A percentile compares a stretch with the other conserved stretches of the same genome.
phyloP scores from a whole-genome alignment of 2,329 filamentous ascomycete genomes.

The Trichoderma hamatum region DNA sequence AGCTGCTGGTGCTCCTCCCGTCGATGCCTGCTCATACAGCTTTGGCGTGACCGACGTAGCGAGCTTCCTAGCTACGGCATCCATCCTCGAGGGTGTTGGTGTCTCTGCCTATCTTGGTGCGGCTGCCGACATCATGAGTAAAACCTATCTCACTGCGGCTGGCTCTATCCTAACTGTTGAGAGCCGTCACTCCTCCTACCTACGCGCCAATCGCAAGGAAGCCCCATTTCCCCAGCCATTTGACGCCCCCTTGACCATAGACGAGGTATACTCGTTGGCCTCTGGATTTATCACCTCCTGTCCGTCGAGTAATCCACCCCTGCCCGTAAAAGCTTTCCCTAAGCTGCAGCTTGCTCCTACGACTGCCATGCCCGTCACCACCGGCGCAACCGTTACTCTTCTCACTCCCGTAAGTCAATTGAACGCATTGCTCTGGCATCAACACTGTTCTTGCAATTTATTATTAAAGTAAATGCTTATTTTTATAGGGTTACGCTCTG shows the following conservation, averaged over 20 bases:
- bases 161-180: conserved; percentile 67
- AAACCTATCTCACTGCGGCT: conserved; percentile 61
- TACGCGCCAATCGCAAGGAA: conserved; percentile 54
- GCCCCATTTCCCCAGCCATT: conserved; percentile 62
- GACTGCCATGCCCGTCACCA: conserved; percentile 28
- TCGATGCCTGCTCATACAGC: conserved; percentile 58
- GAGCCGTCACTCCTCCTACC: conserved; percentile 63
- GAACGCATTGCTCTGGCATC: background rate
- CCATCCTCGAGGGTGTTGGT: conserved; percentile 66
- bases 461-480: background rate
- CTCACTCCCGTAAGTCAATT: conserved; percentile 30
- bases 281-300: conserved; percentile 63
- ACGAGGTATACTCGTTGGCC: conserved; percentile 67
- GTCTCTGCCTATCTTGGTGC: conserved; percentile 68
- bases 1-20: conserved; percentile 50
- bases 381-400: conserved; percentile 35
- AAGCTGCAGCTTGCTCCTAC: conserved; percentile 41
- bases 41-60: conserved; percentile 63
- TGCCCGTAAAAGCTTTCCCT: conserved; percentile 66
- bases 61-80: conserved; percentile 62
- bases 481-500: background rate
- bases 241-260: conserved; percentile 60
- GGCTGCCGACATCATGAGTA: conserved; percentile 60
- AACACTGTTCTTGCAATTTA: background rate
- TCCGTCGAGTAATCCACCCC: conserved; percentile 54